Base-by-base conservation (phyloP, 805 yeast genomes). In the Metschnikowia amazonensis region DNA sequence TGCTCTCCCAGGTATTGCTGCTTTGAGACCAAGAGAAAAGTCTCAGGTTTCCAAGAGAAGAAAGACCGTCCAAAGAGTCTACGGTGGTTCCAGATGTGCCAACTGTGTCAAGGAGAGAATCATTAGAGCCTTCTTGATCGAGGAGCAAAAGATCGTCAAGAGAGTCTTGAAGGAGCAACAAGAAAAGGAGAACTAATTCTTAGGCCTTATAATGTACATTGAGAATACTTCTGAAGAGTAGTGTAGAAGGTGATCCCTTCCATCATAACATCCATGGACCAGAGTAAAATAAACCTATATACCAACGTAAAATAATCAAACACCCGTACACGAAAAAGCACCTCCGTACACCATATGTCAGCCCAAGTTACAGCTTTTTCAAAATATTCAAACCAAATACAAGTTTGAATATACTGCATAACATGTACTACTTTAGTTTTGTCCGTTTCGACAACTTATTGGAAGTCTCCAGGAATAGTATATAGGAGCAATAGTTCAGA, bases 131-230 rank as follows among this genome's bases (percentile, higher is more conserved):
- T 94, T 94, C 89, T 86, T 94, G 76, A 88, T 94, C 64, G 99
- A 95, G 82, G 99, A 94, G 82, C 98, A 94, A 82, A 95, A 94
- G 89, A 90, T 94, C 62, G 99, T 94, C 74, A 95, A 94, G 90
- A 89, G 95, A 80, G 97, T 94, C 67, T 85, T 94, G 71, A 92
- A 92, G 86, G 97, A 89, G 74, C 88, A 87, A 77, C 85, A 89
- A 69, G 89, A 82, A 65, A 86, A 88, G 79, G 92, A 86, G 69
- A 80, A 82, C 31, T 30, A 41, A 32, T 24, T 41, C 35, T 32
- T 24, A 24, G 31, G 37, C 31, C 46, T 47, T 46, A 49, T 50
- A 50, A 50, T 50, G 46, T 50, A 50, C 51, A 48, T 45, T 46
- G 46, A 37, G 28, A 28, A 27, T n/a, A 36, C 40, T 17, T 27